phyloP scores from a whole-genome alignment of 345 rosid species.

The Syzygium grande region DNA sequence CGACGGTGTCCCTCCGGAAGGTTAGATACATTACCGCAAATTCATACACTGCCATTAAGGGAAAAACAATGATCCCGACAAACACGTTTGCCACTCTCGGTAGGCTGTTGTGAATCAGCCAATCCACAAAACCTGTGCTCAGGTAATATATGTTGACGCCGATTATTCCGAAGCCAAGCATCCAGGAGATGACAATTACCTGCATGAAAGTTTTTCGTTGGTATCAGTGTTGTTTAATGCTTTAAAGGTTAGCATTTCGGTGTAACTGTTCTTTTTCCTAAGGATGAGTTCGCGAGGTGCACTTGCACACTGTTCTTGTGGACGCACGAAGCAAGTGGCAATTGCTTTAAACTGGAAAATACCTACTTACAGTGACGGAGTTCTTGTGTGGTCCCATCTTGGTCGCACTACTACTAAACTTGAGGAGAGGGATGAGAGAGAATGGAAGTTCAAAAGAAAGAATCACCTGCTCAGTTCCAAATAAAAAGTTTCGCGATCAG shows the following conservation, averaged over 20 bases:
- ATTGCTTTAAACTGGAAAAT: not conserved
- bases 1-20: conserved; percentile 33
- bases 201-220: conserved; percentile 1
- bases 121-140: conserved; percentile 35
- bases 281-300: not conserved
- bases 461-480: conserved; percentile 36
- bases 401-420: conserved; percentile 52
- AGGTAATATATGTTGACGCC: conserved; percentile 60
- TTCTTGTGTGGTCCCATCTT: conserved; percentile 78
- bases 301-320: not conserved
- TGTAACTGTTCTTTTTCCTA: not conserved
- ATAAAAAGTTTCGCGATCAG: not conserved
- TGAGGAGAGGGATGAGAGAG: conserved; percentile 66
- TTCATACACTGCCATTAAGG: conserved; percentile 40
- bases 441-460: conserved; percentile 73
- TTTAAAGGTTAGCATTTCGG: not conserved
- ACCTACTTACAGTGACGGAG: conserved; percentile 31
- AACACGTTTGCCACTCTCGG: conserved; percentile 31
- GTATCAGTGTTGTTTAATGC: not conserved
- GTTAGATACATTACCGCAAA: conserved; percentile 34
- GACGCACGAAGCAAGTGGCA: not conserved
- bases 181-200: conserved; percentile 54
- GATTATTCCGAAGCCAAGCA: conserved; percentile 36
- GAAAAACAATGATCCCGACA: conserved; percentile 43
- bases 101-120: conserved; percentile 38